These are phyloP conservation scores for Magnaporthiopsis poae DNA, from an alignment of 2,329 filamentous ascomycete species.

Conservation along the genomic window DNA sequence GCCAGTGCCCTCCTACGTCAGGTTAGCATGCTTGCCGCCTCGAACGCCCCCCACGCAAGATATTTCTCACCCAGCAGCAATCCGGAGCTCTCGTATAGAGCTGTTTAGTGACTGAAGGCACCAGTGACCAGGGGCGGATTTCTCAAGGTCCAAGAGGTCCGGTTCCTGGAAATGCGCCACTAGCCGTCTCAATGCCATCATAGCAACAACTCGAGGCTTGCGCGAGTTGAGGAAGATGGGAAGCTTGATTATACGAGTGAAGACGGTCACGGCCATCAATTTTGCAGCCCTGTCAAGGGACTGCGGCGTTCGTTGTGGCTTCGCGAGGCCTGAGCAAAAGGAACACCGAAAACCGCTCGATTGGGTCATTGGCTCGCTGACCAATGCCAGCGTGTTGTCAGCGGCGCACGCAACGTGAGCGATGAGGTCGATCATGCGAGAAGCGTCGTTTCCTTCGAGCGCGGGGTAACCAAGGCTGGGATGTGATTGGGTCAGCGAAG, in stretches of 20 bases:
- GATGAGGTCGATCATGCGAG: slow-evolving; percentile 31
- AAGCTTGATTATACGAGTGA: slow-evolving; percentile 36
- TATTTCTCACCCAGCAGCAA: slow-evolving; percentile 59
- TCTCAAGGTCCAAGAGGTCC: slow-evolving; percentile 55
- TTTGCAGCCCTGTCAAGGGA: slow-evolving; percentile 20
- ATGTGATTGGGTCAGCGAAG: neutral
- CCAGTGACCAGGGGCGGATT: slow-evolving; percentile 64
- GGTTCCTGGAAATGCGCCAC: slow-evolving; percentile 54
- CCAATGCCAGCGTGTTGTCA: slow-evolving; percentile 31
- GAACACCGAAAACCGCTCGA: slow-evolving; percentile 12
- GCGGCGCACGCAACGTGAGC: slow-evolving; percentile 48
- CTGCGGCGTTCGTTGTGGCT: slow-evolving; percentile 7
- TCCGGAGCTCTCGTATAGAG: slow-evolving; percentile 72
- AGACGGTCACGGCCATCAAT: slow-evolving; percentile 32
- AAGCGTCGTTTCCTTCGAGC: slow-evolving; percentile 16
- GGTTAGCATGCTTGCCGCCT: neutral
- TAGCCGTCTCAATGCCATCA: slow-evolving; percentile 61
- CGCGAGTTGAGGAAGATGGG: slow-evolving; percentile 42
- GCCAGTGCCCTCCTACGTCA: slow-evolving; percentile 3
- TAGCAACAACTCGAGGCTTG: slow-evolving; percentile 57
- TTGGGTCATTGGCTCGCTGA: slow-evolving; percentile 3
- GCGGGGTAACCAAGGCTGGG: slow-evolving; percentile 14
- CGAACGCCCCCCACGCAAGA: neutral
- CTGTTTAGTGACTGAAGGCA: slow-evolving; percentile 73
- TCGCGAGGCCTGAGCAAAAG: slow-evolving; percentile 2